These are phyloP conservation scores for Tricholoma saponaceum DNA, from an alignment of 768 basidiomycete species.

Conservation along the genomic window DNA sequence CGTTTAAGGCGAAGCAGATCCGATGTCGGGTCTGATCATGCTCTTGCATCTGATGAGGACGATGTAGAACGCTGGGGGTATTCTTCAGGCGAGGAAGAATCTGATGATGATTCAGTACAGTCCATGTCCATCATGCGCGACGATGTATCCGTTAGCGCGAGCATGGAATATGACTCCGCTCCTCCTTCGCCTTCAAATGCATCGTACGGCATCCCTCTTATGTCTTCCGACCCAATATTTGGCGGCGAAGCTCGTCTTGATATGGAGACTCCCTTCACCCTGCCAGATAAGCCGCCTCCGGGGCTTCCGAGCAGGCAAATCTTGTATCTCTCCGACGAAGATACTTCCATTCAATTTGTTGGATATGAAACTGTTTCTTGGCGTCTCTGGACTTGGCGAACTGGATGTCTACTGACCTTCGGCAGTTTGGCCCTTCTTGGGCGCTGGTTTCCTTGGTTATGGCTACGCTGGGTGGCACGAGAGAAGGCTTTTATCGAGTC, in stretches of 20 bases:
- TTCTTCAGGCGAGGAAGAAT: slow-evolving; percentile 79
- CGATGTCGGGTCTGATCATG: slow-evolving; percentile 57
- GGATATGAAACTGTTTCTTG: slow-evolving; percentile 71
- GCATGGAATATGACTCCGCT: slow-evolving; percentile 70
- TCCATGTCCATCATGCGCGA: slow-evolving; percentile 31
- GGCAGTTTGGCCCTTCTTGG: slow-evolving; percentile 80
- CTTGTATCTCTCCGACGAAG: slow-evolving; percentile 85
- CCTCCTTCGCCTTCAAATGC: slow-evolving; percentile 55
- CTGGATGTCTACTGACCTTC: slow-evolving; percentile 59
- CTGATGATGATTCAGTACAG: slow-evolving; percentile 35
- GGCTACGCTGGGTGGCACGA: slow-evolving; percentile 83
- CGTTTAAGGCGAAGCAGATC: slow-evolving; percentile 53
- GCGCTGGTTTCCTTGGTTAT: slow-evolving; percentile 89
- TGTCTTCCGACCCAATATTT: slow-evolving; percentile 75
- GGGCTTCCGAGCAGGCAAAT: slow-evolving; percentile 86
- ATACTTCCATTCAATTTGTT: slow-evolving; percentile 80
- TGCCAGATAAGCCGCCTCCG: slow-evolving; percentile 65
- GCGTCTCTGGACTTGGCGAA: slow-evolving; percentile 67
- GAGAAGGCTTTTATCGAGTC: slow-evolving; percentile 81
- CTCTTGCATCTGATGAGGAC: slow-evolving; percentile 49
- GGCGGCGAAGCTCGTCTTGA: slow-evolving; percentile 82
- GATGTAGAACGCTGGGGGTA: slow-evolving; percentile 87
- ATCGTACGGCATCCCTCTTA: slow-evolving; percentile 55
- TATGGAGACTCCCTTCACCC: slow-evolving; percentile 62
- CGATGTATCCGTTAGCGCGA: slow-evolving; percentile 45